Base-by-base conservation (phyloP, 306 rosid genomes). In the Ammopiptanthus mongolicus region DNA sequence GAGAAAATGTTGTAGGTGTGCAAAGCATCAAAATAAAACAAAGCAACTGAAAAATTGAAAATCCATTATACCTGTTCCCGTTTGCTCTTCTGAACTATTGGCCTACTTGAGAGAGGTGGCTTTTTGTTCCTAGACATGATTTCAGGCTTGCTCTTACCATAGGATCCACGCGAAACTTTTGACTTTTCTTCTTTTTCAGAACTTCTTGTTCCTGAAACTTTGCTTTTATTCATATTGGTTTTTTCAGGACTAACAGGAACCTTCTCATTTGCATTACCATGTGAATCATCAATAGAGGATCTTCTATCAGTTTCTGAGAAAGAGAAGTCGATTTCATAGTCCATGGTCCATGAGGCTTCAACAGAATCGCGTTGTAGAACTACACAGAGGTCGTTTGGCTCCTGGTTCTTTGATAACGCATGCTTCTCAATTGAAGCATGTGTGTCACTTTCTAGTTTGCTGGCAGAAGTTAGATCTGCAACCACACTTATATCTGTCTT, bases 1-100 rank as follows among this genome's bases (percentile, higher is more conserved):
- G 21, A 46, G 9, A 18, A 63, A 44, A 42, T 34, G 42, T 8
- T 60, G 21, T 44, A 17, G 41, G 48, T 42, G 39, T 39, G 17
- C 50, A 77, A 75, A 11, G 70, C 66, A 34, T 28, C 55, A 60
- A 19, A n/a, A 61, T 9, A 67, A 21, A 76, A 70, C 5, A 65
- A 31, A 36, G 70, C 42, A 21, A 28, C n/a, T 67, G 65, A 39
- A 75, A 12, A 21, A n/a, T 33, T 51, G 71, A 58, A 78, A 25
- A 5, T 47, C 53, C 65, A 39, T 25, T 15, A 44, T 83, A 89
- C 93, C 89, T 73, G 71, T 77, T 89, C 93, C 65, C 80, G 60
- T 76, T 89, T 87, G 82, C 89, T 86, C 81, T 89, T 89, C 11
- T 81, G 88, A 81, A 83, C 83, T 9, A 78, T n/a, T 3, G 89